Evolutionary conservation across 2,329 filamentous ascomycete species (phyloP).

Genomic region (Alternaria sp.): DNA sequence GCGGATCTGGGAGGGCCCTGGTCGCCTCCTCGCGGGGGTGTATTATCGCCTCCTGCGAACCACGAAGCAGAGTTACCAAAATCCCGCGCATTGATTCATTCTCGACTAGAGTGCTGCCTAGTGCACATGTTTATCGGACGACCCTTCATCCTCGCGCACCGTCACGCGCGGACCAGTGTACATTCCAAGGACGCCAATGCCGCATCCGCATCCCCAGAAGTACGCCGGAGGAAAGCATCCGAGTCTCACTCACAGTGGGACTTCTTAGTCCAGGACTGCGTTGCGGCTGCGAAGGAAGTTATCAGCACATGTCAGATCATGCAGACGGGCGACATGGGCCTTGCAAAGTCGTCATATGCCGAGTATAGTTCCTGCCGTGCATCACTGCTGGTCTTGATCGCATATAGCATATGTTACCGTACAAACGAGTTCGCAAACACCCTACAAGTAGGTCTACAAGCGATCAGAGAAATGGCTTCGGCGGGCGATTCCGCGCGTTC

Average conservation of each 20-base stretch:
- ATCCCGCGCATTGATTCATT: slow-evolving; percentile 6
- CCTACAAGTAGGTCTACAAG: slow-evolving; percentile 8
- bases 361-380: slow-evolving; percentile 22
- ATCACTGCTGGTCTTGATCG: slow-evolving; percentile 17
- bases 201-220: neutral
- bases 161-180: neutral
- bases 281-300: slow-evolving; percentile 14
- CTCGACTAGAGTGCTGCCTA: slow-evolving; percentile 14
- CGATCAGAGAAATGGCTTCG: slow-evolving; percentile 19
- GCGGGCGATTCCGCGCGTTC: slow-evolving; percentile 17
- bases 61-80: neutral
- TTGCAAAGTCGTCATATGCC: slow-evolving; percentile 18
- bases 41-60: neutral
- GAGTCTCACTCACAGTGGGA: slow-evolving; percentile 2
- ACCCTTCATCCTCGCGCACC: slow-evolving; percentile 19
- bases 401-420: slow-evolving; percentile 14
- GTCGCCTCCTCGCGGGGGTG: neutral
- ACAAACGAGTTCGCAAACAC: slow-evolving; percentile 16
- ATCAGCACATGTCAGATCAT: slow-evolving; percentile 13
- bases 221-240: neutral
- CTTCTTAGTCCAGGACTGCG: slow-evolving; percentile 14
- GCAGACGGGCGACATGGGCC: slow-evolving; percentile 15
- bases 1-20: slow-evolving; percentile 4
- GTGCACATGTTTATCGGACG: slow-evolving; percentile 22
- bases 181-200: neutral